Base-by-base conservation (phyloP, 2,329 filamentous ascomycete genomes). In the Fusarium sp. region DNA sequence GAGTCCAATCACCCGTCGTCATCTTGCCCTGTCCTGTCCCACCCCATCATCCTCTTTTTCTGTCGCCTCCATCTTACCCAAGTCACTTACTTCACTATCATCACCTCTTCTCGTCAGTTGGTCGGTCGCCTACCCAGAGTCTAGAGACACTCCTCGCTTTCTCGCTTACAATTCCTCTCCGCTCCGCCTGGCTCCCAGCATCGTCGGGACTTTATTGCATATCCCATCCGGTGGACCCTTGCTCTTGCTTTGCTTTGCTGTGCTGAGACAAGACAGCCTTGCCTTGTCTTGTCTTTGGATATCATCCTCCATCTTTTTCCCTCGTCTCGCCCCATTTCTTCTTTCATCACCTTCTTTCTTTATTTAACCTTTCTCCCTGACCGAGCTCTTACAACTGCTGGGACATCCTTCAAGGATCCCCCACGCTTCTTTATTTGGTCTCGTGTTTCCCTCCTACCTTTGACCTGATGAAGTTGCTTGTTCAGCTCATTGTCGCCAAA, bases 311-410 rank as follows among this genome's bases (percentile, higher is more conserved):
- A 64, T 50, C 53, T 64, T 61, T 64, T 65, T 51, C 47, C 39
- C 57, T 42, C 57, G 37, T 19, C 56, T 58, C 56, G 49, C 62
- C 61, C 53, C 61, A 61, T 64, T 64, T 62, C 56, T 57, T 53
- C 48, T 53, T 60, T 49, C 54, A 53, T 58, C 53, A 45, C 53
- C 36, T 38, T 54, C 32, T 45, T 49, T 50, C 54, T 62, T 64
- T 65, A 57, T 62, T 64, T 65, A 57, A 49, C 58, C 63, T 10
- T 63, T 70, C 67, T 70, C 33, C 67, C 41, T 70, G 65, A 70
- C 67, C 67, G 67, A 70, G 63, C 58, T 51, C 38, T 51, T 37
- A 58, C 56, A 49, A 38, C 43, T 56, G 54, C 9, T 29, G 41
- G 45, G 42, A 64, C 56, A 35, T 42, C 31, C 37, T 48, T 46